Base-by-base conservation (phyloP, 371 early-diverging fungal species). In the Circinella minor region DNA sequence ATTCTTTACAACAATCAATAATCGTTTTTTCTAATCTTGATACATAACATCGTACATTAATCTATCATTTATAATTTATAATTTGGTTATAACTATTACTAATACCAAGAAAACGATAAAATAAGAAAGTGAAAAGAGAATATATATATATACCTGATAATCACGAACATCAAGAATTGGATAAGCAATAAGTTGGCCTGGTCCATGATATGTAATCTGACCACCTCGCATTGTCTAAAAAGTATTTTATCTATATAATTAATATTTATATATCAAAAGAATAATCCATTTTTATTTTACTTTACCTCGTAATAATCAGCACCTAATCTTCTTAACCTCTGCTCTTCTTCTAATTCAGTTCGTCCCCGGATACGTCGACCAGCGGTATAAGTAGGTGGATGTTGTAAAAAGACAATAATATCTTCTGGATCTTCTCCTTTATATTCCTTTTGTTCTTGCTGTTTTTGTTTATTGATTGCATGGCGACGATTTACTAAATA, bases 201-300 rank as follows among this genome's bases (percentile, higher is more conserved):
- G 99, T 0, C 98, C 98, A 82, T 99, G 99, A 74, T 92, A 99
- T 0, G 99, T 99, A 7, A 92, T 88, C 80, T 99, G 94, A 7
- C 99, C 99, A 20, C 99, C 99, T 14, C 98, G 84, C 78, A 87
- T 79, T 0, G 90, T 88, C 82, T 86, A 51, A 51, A 27, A 27
- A 2, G 27, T 0, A 27, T 27, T 27, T 27, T 27, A 27, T 27
- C 27, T 27, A 27, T 51, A 51, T 11, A 43, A 3, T 11, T 9
- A 43, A 43, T 43, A 51, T 51, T 14, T 27, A 27, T 27, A 27
- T 27, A 27, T 27, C 27, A 27, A 27, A 27, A 27, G 0, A 27
- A 27, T 27, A 27, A 27, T 27, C 27, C 27, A 1, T 27, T 27
- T 2, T 2, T 57, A 57, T 34, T 5, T 54, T 4, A 4, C 37